phyloP scores from a whole-genome alignment of 129 eudicot genomes.

The Daucus carota region DNA sequence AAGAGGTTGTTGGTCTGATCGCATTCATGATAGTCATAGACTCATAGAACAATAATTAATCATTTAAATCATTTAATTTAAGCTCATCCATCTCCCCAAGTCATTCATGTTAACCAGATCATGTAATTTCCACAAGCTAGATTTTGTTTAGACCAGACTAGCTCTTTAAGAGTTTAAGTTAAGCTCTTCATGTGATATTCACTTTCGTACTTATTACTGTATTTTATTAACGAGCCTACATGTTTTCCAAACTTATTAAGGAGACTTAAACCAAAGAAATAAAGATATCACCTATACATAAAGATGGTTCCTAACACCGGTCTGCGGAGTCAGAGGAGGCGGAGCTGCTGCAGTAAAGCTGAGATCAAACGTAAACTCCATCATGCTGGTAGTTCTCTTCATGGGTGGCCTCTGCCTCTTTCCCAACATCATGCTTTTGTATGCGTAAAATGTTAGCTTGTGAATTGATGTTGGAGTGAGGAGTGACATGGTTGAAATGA shows the following conservation, averaged over 20 bases:
- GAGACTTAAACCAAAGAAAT: background rate
- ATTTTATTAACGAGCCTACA: background rate
- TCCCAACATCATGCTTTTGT: conserved; percentile 43
- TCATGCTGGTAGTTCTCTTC: conserved; percentile 81
- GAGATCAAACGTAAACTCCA: conserved; percentile 53
- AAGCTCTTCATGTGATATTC: no score
- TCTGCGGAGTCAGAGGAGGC: background rate
- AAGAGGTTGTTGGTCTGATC: no score
- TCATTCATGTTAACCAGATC: no score
- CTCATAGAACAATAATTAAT: no score
- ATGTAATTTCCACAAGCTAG: no score
- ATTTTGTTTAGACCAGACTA: no score
- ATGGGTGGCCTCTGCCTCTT: conserved; percentile 62
- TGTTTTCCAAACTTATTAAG: no score
- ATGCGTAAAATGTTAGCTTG: background rate
- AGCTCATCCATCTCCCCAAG: no score
- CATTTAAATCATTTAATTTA: no score
- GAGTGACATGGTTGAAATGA: conserved; percentile 24
- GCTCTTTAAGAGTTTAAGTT: no score
- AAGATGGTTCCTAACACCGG: conserved; percentile 34
- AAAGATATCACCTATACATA: conserved; percentile 52
- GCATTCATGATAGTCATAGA: no score
- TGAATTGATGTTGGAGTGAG: conserved; percentile 15
- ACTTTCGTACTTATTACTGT: background rate
- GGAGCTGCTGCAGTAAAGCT: background rate